Conservation (phyloP, 2,329 filamentous ascomycete genomes). For the Venturiaceae sp. region DNA sequence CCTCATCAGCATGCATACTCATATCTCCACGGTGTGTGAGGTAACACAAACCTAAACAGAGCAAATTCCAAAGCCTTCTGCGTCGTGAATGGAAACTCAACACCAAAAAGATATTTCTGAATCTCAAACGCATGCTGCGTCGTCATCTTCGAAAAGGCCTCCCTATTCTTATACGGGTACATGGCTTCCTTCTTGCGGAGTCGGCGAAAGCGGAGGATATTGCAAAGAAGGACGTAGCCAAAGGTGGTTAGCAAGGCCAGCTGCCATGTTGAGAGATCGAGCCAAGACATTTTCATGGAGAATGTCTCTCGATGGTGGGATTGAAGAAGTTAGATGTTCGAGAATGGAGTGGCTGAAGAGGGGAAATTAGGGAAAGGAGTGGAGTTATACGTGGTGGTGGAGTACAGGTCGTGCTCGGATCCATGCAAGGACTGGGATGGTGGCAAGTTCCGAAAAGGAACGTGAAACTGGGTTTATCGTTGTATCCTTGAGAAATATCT, state of each 20-base stretch:
- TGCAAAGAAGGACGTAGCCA: conserved; percentile 23
- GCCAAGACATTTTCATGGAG: background rate
- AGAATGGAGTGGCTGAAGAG: background rate
- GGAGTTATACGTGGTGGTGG: background rate
- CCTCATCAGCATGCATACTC: background rate
- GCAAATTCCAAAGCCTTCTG: conserved; percentile 47
- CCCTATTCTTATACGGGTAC: conserved; percentile 34
- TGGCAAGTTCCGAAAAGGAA: background rate
- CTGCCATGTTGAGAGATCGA: background rate
- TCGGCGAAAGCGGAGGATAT: conserved; percentile 26
- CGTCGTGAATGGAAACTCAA: conserved; percentile 47
- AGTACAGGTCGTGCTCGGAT: background rate
- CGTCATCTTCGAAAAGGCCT: conserved; percentile 43
- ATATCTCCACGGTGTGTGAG: too few species aligned
- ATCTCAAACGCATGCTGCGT: conserved; percentile 43
- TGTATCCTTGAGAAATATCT: too few species aligned
- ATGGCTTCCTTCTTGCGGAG: conserved; percentile 29
- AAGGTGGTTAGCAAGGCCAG: background rate
- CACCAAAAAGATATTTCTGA: conserved; percentile 31
- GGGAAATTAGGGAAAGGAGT: background rate
- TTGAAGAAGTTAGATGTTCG: background rate
- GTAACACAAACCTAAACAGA: conserved; percentile 36
- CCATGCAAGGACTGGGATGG: background rate
- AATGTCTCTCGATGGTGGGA: background rate
- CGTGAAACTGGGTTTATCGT: too few species aligned